Conservation (phyloP, 2,329 filamentous ascomycete species). For the Paecilomyces sp. region DNA sequence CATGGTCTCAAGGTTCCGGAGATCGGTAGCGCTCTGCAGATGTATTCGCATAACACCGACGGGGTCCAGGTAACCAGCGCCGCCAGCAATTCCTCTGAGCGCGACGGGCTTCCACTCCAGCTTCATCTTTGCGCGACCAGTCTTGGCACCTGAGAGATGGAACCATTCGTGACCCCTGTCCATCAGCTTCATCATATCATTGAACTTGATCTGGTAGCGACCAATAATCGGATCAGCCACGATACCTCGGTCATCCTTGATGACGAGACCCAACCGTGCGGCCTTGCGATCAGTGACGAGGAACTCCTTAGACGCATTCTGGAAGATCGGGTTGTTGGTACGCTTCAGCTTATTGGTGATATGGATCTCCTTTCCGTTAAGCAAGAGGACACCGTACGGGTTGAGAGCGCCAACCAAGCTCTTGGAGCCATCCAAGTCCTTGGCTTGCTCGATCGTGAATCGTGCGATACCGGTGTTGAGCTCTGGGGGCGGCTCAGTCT, state of each 20-base stretch:
- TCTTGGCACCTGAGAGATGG: constrained; percentile 71
- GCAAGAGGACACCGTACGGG: constrained; percentile 78
- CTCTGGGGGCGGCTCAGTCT: constrained; percentile 71
- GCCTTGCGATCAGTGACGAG: constrained; percentile 89
- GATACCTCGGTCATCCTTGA: constrained; percentile 93
- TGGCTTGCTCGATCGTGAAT: constrained; percentile 91
- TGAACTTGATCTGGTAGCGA: constrained; percentile 89
- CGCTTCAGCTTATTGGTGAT: constrained; percentile 88
- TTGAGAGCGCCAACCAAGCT: constrained; percentile 86
- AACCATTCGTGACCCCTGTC: constrained; percentile 96
- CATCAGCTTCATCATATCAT: constrained; percentile 86
- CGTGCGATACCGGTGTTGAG: constrained; percentile 89
- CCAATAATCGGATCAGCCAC: constrained; percentile 76
- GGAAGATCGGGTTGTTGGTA: constrained; percentile 95
- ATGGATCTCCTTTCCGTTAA: constrained; percentile 90
- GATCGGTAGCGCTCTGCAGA: constrained; percentile 71
- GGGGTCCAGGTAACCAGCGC: constrained; percentile 84
- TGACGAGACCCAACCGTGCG: constrained; percentile 80
- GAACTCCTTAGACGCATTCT: constrained; percentile 86
- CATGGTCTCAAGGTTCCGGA: constrained; percentile 89
- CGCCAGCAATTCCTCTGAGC: constrained; percentile 66
- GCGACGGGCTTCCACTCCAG: constrained; percentile 94
- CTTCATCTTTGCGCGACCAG: constrained; percentile 81
- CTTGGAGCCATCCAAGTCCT: constrained; percentile 88
- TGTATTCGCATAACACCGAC: constrained; percentile 94